Evolutionary conservation across 1,139 yeast genomes (phyloP), one percentile per base, ranked within the genome.

Genomic region (Geotrichum cucujoidarum): DNA sequence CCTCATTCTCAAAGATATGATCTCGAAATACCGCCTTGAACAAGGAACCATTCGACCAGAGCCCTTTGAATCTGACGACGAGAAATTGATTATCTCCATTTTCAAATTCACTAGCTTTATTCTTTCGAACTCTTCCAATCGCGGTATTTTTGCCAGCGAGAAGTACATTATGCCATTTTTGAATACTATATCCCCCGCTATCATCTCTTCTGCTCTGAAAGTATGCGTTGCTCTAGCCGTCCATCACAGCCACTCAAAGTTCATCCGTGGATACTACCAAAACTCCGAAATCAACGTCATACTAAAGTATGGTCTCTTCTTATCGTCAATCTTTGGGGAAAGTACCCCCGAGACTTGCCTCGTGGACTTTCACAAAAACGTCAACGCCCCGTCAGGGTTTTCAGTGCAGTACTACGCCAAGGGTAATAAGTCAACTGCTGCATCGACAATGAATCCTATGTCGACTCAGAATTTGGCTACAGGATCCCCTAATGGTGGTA

Each of bases 121-220:
- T 41, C 68, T 89, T 44, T 87, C 82, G 40, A 80, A 85, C 57
- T 83, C 94, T 53, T 73, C 81, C 21, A 81, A 82, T 58, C 74
- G 87, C 53, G 75, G 75, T 47, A 72, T 87, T 16, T 90, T 85
- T 64, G 72, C 82, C 17, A 81, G 90, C 33, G 70, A 77, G 39
- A 85, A 83, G 50, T 72, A 83, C 46, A 72, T 89, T 50, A 77
- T 74, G 52, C 73, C 73, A 40, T 69, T 90, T 55, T 62, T 89
- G 47, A 77, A 76, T 52, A 75, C 83, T 14, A 77, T 81, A 2
- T 77, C 83, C 8, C 68, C 84, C 31, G 74, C 73, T 34, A 76
- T 88, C 10, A 74, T 83, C 51, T 69, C 82, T 42, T 72, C 77
- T 5, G 82, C 89, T 0, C 67, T 88, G 59, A 78, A 76, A 52